These are phyloP conservation scores for Ascochyta pisi DNA, from an alignment of 2,329 filamentous ascomycete genomes.

Conservation along the genomic window DNA sequence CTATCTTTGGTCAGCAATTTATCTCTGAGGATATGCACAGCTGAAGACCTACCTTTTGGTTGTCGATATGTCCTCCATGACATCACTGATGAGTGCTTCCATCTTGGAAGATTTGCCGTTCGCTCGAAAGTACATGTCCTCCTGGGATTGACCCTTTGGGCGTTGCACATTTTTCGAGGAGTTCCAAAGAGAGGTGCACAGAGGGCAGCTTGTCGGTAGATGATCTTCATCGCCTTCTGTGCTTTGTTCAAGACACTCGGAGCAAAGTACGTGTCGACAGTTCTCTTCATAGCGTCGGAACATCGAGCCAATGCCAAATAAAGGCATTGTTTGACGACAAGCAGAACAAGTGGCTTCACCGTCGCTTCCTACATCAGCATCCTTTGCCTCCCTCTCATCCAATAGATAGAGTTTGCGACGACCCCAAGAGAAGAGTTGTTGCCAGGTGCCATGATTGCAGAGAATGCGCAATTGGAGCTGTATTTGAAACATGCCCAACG, in stretches of 20 bases:
- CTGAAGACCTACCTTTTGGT: conserved; percentile 36
- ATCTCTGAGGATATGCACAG: background rate
- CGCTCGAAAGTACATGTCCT: conserved; percentile 40
- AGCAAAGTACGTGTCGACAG: conserved; percentile 46
- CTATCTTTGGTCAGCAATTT: conserved; percentile 13
- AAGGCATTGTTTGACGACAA: conserved; percentile 38
- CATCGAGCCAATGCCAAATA: conserved; percentile 26
- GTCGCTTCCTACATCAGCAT: conserved; percentile 29
- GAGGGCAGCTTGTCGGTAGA: conserved; percentile 24
- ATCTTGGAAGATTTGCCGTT: conserved; percentile 47
- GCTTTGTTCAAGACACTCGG: conserved; percentile 42
- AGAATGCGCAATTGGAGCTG: conserved; percentile 57
- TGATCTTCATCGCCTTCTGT: conserved; percentile 17
- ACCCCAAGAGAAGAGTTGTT: conserved; percentile 55
- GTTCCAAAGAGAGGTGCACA: conserved; percentile 30
- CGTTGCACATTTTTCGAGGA: background rate
- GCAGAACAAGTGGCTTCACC: conserved; percentile 41
- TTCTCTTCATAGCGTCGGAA: conserved; percentile 31
- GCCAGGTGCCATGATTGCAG: conserved; percentile 60
- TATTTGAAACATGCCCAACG: conserved; percentile 56
- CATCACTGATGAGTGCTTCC: conserved; percentile 41
- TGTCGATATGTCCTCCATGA: conserved; percentile 31
- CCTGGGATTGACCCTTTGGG: conserved; percentile 14
- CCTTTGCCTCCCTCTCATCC: conserved; percentile 49
- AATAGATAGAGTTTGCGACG: conserved; percentile 40